Evolutionary conservation across 208 protist genomes (phyloP).

Genomic region (Wallacemonas collosoma): DNA sequence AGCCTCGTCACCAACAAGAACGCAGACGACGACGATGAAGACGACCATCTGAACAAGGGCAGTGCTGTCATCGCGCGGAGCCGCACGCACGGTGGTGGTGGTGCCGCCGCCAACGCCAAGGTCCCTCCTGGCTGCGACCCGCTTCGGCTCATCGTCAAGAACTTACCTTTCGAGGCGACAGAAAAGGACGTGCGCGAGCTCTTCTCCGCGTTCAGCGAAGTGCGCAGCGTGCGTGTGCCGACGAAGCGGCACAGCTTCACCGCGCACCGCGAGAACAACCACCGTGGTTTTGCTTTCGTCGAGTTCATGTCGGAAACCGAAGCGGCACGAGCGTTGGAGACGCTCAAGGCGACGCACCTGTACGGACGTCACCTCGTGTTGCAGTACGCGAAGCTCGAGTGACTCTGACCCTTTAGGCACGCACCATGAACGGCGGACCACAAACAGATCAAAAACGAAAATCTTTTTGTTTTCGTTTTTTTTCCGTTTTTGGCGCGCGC

Average conservation of each 20-base stretch:
- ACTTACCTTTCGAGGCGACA: conserved; percentile 98
- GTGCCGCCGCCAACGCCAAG: conserved; percentile 10
- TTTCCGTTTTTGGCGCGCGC: too few relatives aligned
- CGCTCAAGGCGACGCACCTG: conserved; percentile 95
- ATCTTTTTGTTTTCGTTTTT: too few relatives aligned
- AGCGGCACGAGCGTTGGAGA: conserved; percentile 91
- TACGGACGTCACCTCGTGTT: conserved; percentile 98
- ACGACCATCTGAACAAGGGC: conserved; percentile 23
- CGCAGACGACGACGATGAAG: conserved; percentile 24
- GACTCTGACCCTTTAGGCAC: not conserved
- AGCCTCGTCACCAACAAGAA: not conserved
- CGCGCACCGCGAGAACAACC: conserved; percentile 84
- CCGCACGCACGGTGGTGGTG: conserved; percentile 1
- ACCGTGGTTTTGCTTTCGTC: conserved; percentile 98
- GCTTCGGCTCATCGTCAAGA: conserved; percentile 97
- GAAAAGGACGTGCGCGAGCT: conserved; percentile 96
- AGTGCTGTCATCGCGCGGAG: conserved; percentile 30
- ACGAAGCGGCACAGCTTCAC: conserved; percentile 91
- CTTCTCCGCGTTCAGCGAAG: conserved; percentile 95
- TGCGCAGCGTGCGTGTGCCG: conserved; percentile 97
- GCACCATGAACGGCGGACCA: too few relatives aligned
- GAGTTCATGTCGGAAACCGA: conserved; percentile 97
- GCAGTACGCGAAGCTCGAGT: conserved; percentile 95
- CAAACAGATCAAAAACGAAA: too few relatives aligned
- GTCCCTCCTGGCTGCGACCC: conserved; percentile 83